A percentile compares a stretch with the other conserved stretches of the same genome.
Evolutionary conservation across 192 early-diverging fungal species (phyloP).

Genomic region (Coemansia pectinata): DNA sequence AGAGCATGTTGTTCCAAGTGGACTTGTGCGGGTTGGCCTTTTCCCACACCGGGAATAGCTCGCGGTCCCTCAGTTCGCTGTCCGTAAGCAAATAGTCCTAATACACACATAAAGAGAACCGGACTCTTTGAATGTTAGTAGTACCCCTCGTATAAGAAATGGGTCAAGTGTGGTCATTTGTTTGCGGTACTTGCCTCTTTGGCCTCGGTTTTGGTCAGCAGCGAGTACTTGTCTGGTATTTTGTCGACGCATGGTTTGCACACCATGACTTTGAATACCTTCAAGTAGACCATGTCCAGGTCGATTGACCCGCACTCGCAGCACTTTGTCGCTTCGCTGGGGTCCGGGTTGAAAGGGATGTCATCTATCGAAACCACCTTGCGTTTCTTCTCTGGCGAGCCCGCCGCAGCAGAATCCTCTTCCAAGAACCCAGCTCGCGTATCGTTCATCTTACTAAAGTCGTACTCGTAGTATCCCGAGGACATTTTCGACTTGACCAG

Average conservation of each 20-base stretch:
- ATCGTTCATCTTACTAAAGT: slow-evolving; percentile 83
- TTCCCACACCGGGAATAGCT: slow-evolving; percentile 78
- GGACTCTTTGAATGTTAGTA: not conserved
- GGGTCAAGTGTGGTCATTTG: not conserved
- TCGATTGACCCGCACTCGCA: slow-evolving; percentile 83
- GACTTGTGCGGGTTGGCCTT: slow-evolving; percentile 94
- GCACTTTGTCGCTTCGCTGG: slow-evolving; percentile 67
- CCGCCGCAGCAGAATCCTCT: slow-evolving; percentile 51
- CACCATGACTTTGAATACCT: slow-evolving; percentile 73
- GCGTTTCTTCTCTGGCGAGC: slow-evolving; percentile 31
- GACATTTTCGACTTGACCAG: slow-evolving; percentile 38
- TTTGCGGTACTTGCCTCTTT: slow-evolving; percentile 60
- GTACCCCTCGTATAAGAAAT: not conserved
- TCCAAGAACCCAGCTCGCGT: slow-evolving; percentile 85
- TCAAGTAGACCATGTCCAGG: slow-evolving; percentile 71
- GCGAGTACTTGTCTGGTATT: slow-evolving; percentile 83
- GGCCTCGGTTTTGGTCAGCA: slow-evolving; percentile 96
- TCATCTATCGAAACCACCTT: slow-evolving; percentile 16
- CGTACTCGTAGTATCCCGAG: slow-evolving; percentile 73
- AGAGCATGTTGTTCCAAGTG: slow-evolving; percentile 96
- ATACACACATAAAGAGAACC: not conserved
- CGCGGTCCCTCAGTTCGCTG: slow-evolving; percentile 83
- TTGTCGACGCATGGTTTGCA: slow-evolving; percentile 76
- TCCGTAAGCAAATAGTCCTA: slow-evolving; percentile 94
- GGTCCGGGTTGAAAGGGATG: slow-evolving; percentile 25